Percentiles rank a stretch among this genome's conserved stretches.
Conservation (phyloP, 2,329 filamentous ascomycete species). For the Emergomyces africanus region DNA sequence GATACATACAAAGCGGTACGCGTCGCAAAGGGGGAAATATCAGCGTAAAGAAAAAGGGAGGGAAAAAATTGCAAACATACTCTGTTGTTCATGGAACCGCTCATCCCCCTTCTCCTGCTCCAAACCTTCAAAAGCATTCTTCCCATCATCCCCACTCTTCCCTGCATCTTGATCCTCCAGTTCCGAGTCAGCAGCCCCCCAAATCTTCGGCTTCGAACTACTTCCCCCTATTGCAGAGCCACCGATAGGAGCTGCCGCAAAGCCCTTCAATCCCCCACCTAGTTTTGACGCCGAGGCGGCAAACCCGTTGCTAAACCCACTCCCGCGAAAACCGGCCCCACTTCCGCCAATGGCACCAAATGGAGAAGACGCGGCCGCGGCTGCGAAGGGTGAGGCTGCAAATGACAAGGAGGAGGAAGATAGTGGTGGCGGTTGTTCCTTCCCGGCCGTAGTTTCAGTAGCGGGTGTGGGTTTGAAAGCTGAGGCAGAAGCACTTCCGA, state of each 20-base stretch:
- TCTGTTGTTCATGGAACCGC: constrained; percentile 45
- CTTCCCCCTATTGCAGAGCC: constrained; percentile 31
- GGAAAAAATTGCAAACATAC: constrained; percentile 36
- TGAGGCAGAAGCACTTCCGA: constrained; percentile 34
- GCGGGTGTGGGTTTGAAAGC: constrained; percentile 20
- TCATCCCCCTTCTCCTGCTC: constrained; percentile 36
- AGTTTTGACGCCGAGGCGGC: constrained; percentile 31
- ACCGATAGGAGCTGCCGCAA: constrained; percentile 53
- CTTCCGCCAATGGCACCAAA: constrained; percentile 25
- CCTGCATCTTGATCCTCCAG: constrained; percentile 33
- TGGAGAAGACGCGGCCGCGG: constrained; percentile 20
- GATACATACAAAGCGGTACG: not conserved
- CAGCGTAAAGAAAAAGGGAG: not conserved
- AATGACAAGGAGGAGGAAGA: constrained; percentile 3
- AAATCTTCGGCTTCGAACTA: constrained; percentile 43
- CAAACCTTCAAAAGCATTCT: constrained; percentile 36
- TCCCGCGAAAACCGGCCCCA: constrained; percentile 17
- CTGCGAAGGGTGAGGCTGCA: constrained; percentile 18
- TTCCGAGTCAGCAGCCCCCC: constrained; percentile 59
- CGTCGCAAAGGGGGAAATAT: not conserved
- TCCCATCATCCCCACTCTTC: constrained; percentile 33
- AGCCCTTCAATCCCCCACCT: constrained; percentile 46
- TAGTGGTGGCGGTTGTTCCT: constrained; percentile 15
- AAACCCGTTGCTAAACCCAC: constrained; percentile 36
- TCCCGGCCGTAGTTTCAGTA: constrained; percentile 6